Evolutionary conservation across 192 early-diverging fungal genomes (phyloP).

Genomic region (Paraglomus occultum): DNA sequence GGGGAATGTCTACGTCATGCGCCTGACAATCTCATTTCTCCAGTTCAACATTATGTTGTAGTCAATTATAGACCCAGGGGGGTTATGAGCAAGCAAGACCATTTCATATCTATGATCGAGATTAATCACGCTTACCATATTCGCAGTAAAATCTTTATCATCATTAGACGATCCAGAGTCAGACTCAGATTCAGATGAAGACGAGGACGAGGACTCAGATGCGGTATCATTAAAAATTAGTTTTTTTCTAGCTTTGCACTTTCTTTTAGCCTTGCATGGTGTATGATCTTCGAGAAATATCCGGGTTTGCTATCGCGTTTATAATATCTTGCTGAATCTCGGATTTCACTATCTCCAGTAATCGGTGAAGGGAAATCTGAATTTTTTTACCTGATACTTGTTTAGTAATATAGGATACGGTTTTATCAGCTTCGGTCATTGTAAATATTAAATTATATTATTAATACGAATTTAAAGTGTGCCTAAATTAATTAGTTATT

Average conservation of each 20-base stretch:
- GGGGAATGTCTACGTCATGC: not conserved
- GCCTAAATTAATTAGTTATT: no score
- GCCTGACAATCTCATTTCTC: not conserved
- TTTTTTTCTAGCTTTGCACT: conserved; percentile 22
- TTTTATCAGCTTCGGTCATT: no score
- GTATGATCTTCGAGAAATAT: conserved; percentile 20
- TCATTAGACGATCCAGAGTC: conserved; percentile 11
- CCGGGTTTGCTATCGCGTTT: conserved; percentile 1
- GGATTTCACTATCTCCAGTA: conserved; percentile 22
- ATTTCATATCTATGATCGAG: not conserved
- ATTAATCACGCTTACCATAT: conserved; percentile 6
- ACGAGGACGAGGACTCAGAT: conserved; percentile 10
- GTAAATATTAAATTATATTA: no score
- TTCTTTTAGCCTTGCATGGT: conserved; percentile 26
- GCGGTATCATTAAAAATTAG: conserved; percentile 4
- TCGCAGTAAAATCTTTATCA: conserved; percentile 14
- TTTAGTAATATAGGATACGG: conserved; percentile 14
- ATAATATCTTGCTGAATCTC: conserved; percentile 16
- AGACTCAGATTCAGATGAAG: conserved; percentile 14
- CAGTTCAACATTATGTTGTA: conserved; percentile 1
- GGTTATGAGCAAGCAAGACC: no score
- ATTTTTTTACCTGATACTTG: conserved; percentile 1
- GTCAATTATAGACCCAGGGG: conserved; percentile 9
- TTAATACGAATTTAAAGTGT: no score
- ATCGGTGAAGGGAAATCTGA: not conserved